Base-by-base conservation (phyloP, 352 stramenopile species). In the Aphanomyces astaci region DNA sequence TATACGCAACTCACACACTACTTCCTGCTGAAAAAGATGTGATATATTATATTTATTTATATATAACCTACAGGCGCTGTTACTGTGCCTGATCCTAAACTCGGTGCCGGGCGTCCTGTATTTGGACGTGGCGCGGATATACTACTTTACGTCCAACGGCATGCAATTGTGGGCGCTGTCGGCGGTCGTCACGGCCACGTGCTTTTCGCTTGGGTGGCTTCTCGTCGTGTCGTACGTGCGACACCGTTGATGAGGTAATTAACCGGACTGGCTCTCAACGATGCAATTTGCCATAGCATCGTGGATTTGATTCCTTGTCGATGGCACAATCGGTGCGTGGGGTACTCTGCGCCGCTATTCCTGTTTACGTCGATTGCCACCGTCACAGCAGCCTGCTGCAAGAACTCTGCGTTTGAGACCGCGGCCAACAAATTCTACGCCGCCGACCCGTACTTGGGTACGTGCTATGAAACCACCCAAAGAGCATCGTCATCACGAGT, bases 91-190 rank as follows among this genome's bases (percentile, higher is more conserved):
- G 27, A 27, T 36, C 22, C 59, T 66, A 10, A 66, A 66, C 25
- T 39, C 46, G 4, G 13, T 53, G 1, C 59, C 59, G 17, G n/a
- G 22, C 24, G 30, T 66, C 9, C 19, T 66, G 13, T 66, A 66
- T n/a, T 53, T 66, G 31, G 59, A 66, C 30, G 59, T 66, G 4
- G 52, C 59, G 10, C 59, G 59, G 1, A 66, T 66, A 11, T 66
- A 66, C 46, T 54, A 52, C 24, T 66, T 66, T 36, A 66, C 59
- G 1, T 25, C 25, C 1, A 52, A 66, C 30, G 59, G 59, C 7
- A 54, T 66, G 10, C 24, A 66, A 22, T 32, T 66, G 17, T 66
- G 59, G 59, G 27, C n/a, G 2, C 17, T 66, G 10, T 66, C 59
- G 19, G 46, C 59, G 11, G 36, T 43, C 15, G 48, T 66, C 33